Percentiles rank a stretch among this genome's conserved stretches.
These are phyloP conservation scores for Dillenia suffruticosa DNA, from an alignment of 164 flowering plant genomes.

Conservation along the genomic window DNA sequence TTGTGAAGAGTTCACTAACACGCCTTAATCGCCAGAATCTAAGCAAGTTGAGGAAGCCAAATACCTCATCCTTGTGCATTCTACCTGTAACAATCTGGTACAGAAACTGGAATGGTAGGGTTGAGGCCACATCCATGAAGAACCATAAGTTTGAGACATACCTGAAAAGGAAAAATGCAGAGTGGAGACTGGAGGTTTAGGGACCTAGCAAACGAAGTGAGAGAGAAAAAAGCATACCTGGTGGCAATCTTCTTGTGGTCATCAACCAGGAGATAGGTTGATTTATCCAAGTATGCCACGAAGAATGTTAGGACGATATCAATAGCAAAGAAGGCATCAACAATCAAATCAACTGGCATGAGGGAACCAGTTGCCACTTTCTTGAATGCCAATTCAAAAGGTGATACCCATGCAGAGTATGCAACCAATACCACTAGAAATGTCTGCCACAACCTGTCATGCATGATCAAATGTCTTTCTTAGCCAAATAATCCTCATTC, in stretches of 20 bases:
- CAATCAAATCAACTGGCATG: slow-evolving; percentile 52
- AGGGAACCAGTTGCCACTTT: slow-evolving; percentile 46
- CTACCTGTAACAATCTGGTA: slow-evolving; percentile 42
- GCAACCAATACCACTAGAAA: slow-evolving; percentile 70
- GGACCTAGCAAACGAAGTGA: neutral
- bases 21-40: slow-evolving; percentile 85
- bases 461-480: too few species aligned
- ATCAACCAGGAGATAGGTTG: slow-evolving; percentile 74
- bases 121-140: slow-evolving; percentile 78
- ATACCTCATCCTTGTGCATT: slow-evolving; percentile 24
- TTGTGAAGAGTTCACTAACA: slow-evolving; percentile 59
- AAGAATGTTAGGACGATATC: slow-evolving; percentile 81
- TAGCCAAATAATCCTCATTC: too few species aligned
- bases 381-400: slow-evolving; percentile 76
- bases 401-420: slow-evolving; percentile 89
- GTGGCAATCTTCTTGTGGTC: slow-evolving; percentile 65
- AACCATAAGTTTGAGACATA: slow-evolving; percentile 47
- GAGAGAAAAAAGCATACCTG: slow-evolving; percentile 28
- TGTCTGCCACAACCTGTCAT: slow-evolving; percentile 68
- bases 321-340: slow-evolving; percentile 64
- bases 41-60: slow-evolving; percentile 76
- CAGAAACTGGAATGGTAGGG: slow-evolving; percentile 55
- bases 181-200: neutral
- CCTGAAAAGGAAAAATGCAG: slow-evolving; percentile 24
- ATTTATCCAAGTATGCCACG: slow-evolving; percentile 80